Base-by-base conservation (phyloP, 179 eudicot genomes). In the Corrigiola litoralis region DNA sequence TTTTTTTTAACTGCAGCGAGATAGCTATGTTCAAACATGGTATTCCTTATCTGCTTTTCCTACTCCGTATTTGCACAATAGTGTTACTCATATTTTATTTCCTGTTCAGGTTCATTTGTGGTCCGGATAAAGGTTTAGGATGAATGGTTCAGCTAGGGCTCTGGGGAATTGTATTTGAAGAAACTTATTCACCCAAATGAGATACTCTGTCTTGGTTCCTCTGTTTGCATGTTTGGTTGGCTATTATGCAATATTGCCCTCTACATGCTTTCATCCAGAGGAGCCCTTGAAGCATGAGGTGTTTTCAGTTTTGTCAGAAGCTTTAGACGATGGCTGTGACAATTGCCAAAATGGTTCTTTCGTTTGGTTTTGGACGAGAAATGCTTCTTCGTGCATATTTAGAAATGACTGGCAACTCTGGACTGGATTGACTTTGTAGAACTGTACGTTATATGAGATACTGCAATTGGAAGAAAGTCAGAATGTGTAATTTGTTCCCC, bases 41-140 rank as follows among this genome's bases (percentile, higher is more conserved):
- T n/a, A n/a, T n/a, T n/a, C n/a, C n/a, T n/a, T n/a, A n/a, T n/a
- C n/a, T n/a, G n/a, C n/a, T n/a, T n/a, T n/a, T n/a, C n/a, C n/a
- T n/a, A n/a, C n/a, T n/a, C n/a, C n/a, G n/a, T n/a, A n/a, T n/a
- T n/a, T 44, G 40, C 16, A 17, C 34, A 23, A 24, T 14, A n/a
- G 31, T 24, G 59, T 38, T 36, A 0, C 13, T 58, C 17, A 34
- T 44, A 13, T 29, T 70, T 60, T 54, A 37, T 52, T 63, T 51
- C 53, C 40, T 70, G 67, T 69, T 64, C 90, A 89, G 96, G 98
- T 85, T 92, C 96, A 4, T 89, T 92, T 76, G 86, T 92, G 75
- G 74, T 92, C 14, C 95, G 98, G 33, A 87, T 92, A 66, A 92
- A 92, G 80, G 96, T 77, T n/a, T 88, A 82, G 80, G 32, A 59